These are phyloP conservation scores for Acer yangbiense DNA, from an alignment of 345 rosid genomes.

Conservation along the genomic window DNA sequence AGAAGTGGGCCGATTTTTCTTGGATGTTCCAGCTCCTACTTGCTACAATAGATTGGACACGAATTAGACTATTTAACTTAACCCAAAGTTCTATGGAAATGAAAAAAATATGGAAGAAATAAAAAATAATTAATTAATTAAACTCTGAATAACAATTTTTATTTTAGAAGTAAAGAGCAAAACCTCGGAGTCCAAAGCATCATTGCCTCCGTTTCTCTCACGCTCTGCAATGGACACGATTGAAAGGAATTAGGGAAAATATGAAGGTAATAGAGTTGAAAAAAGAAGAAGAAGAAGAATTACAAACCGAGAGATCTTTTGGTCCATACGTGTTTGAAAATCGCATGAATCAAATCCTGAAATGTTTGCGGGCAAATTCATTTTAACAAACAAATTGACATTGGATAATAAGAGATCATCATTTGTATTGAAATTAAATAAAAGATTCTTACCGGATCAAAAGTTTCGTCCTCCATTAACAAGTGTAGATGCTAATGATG, in stretches of 20 bases:
- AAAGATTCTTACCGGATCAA: slow-evolving; percentile 51
- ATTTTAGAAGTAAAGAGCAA: background rate
- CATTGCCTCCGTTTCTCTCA: slow-evolving; percentile 51
- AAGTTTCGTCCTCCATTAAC: slow-evolving; percentile 56
- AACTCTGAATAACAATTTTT: background rate
- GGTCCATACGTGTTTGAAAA: slow-evolving; percentile 83
- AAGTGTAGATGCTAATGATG: background rate
- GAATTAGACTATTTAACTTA: background rate
- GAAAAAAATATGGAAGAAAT: background rate
- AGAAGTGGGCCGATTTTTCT: slow-evolving; percentile 73
- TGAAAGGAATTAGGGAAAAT: background rate
- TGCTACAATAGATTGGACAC: slow-evolving; percentile 24
- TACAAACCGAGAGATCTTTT: slow-evolving; percentile 60
- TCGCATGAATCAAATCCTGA: slow-evolving; percentile 79
- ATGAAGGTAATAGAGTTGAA: background rate
- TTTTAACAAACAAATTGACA: background rate
- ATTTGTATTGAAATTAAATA: background rate
- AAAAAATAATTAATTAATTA: background rate
- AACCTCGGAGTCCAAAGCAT: slow-evolving; percentile 67
- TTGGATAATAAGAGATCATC: background rate
- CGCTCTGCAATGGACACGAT: slow-evolving; percentile 46
- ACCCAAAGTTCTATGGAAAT: background rate
- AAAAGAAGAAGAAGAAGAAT: background rate
- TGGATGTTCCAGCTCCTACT: slow-evolving; percentile 59
- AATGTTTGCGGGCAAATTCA: background rate